Conservation (phyloP, 2,329 filamentous ascomycete species). For the Paracamarosporium sp. region DNA sequence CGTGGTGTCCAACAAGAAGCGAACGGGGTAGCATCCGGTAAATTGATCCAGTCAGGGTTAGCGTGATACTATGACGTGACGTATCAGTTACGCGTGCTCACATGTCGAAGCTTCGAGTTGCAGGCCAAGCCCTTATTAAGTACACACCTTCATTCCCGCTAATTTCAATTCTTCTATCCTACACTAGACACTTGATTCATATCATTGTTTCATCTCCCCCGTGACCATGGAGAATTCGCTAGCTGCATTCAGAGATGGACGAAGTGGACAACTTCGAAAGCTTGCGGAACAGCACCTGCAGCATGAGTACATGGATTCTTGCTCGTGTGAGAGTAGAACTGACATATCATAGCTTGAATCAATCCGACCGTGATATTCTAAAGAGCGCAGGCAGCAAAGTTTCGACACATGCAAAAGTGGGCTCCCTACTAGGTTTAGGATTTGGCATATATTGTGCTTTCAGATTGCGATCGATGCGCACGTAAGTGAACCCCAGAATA, state of each 20-base stretch:
- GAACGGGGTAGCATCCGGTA: neutral
- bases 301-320: constrained; percentile 36
- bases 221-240: constrained; percentile 35
- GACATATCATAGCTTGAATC: constrained; percentile 47
- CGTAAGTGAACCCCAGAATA: constrained; percentile 15
- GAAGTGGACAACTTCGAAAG: constrained; percentile 35
- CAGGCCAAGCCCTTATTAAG: neutral
- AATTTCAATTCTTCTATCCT: neutral
- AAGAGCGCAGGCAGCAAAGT: constrained; percentile 63
- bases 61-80: constrained; percentile 12
- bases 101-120: neutral
- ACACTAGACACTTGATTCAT: too few relatives aligned
- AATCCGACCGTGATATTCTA: constrained; percentile 65
- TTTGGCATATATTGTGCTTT: constrained; percentile 62
- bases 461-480: constrained; percentile 62
- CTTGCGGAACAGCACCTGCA: constrained; percentile 42
- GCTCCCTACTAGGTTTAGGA: constrained; percentile 66
- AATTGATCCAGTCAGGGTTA: neutral
- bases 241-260: constrained; percentile 36
- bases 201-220: neutral
- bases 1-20: neutral
- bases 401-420: constrained; percentile 62
- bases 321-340: neutral
- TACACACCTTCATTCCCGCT: neutral
- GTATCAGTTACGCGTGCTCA: constrained; percentile 1